Conservation (phyloP, 2,329 filamentous ascomycete genomes). For the Pseudogymnoascus sp. region DNA sequence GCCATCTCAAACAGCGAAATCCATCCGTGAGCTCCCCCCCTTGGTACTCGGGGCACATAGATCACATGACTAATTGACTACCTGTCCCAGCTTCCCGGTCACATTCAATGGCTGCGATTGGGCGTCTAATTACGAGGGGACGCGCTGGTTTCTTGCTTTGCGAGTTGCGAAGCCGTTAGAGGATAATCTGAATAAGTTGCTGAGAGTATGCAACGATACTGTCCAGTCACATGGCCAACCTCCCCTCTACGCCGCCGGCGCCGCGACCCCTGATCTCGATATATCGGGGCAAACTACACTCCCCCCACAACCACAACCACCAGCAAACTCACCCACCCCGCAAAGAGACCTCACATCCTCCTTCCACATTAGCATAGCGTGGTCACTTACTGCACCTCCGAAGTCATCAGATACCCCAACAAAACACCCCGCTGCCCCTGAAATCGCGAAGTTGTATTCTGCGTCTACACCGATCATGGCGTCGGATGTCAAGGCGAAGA, state of each 20-base stretch:
- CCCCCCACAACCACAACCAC: constrained; percentile 14
- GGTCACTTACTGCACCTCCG: constrained; percentile 55
- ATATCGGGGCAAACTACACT: not conserved
- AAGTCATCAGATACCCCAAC: not conserved
- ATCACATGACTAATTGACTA: constrained; percentile 17
- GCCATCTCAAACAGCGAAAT: constrained; percentile 36
- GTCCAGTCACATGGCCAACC: constrained; percentile 57
- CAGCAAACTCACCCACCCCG: not conserved
- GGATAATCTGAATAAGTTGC: constrained; percentile 52
- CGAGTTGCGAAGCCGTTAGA: constrained; percentile 44
- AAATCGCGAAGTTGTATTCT: not conserved
- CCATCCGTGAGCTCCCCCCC: constrained; percentile 33
- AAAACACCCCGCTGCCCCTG: not conserved
- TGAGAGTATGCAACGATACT: constrained; percentile 59
- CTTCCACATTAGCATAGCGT: constrained; percentile 88
- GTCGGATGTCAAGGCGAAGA: constrained; percentile 59
- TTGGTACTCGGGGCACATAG: not conserved
- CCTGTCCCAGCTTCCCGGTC: constrained; percentile 21
- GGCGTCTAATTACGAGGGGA: constrained; percentile 59
- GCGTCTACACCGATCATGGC: not conserved
- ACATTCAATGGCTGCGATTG: constrained; percentile 44
- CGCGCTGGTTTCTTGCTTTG: constrained; percentile 78
- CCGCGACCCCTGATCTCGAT: not conserved
- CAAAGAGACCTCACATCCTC: constrained; percentile 20
- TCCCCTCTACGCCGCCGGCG: constrained; percentile 51